phyloP scores from a whole-genome alignment of 2,329 filamentous ascomycete species.

The Hypoxylon sp. region DNA sequence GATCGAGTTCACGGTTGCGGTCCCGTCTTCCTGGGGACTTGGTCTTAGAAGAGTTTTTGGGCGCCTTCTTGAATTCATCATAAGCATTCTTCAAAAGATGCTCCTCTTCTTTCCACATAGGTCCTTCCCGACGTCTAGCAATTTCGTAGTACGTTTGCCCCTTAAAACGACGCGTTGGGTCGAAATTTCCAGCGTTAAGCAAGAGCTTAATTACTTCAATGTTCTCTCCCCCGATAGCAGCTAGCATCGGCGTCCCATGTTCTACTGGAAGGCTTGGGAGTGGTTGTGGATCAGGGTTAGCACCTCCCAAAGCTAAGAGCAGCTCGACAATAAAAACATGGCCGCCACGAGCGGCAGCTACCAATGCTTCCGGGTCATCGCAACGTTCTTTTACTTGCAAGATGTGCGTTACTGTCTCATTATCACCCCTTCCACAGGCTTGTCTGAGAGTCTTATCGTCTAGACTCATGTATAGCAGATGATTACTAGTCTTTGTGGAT shows the following conservation, averaged over 20 bases:
- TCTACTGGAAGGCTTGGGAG: slow-evolving; percentile 69
- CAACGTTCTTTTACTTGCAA: slow-evolving; percentile 67
- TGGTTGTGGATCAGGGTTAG: slow-evolving; percentile 74
- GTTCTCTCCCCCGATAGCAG: slow-evolving; percentile 89
- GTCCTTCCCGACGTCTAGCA: slow-evolving; percentile 81
- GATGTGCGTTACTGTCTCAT: slow-evolving; percentile 68
- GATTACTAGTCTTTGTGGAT: slow-evolving; percentile 71
- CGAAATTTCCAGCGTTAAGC: slow-evolving; percentile 78
- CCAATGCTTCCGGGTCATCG: slow-evolving; percentile 84
- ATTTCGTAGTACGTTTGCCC: slow-evolving; percentile 89
- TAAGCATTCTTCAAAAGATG: slow-evolving; percentile 80
- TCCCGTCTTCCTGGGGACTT: slow-evolving; percentile 57
- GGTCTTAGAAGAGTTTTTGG: slow-evolving; percentile 59
- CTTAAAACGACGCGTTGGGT: slow-evolving; percentile 80
- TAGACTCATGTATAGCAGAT: slow-evolving; percentile 69
- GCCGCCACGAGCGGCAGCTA: slow-evolving; percentile 89
- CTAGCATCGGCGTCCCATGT: slow-evolving; percentile 89
- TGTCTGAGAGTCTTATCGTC: slow-evolving; percentile 68
- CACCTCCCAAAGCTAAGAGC: slow-evolving; percentile 72
- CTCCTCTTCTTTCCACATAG: slow-evolving; percentile 89
- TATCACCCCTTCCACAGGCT: slow-evolving; percentile 68
- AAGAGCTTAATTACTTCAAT: slow-evolving; percentile 84
- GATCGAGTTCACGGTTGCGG: slow-evolving; percentile 53
- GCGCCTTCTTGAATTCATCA: slow-evolving; percentile 67
- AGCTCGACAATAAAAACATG: slow-evolving; percentile 89